Base-by-base conservation (phyloP, 805 yeast species). In the Saccharomycopsis malanga region DNA sequence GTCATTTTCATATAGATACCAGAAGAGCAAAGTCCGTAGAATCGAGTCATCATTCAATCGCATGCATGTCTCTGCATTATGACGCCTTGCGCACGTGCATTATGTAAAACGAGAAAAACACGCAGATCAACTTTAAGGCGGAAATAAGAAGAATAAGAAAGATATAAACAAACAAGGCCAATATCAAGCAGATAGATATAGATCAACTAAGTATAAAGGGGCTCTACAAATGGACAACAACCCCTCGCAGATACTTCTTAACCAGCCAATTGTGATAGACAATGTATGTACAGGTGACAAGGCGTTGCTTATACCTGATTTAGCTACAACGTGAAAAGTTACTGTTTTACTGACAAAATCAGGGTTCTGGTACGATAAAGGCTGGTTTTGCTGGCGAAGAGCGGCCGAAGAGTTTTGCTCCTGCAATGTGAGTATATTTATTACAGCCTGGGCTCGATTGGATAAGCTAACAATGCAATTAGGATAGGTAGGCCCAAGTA, bases 331-430 rank as follows among this genome's bases (percentile, higher is more conserved):
- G 30, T 27, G n/a, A n/a, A n/a, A n/a, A n/a, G n/a, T n/a, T n/a
- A n/a, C n/a, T n/a, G 30, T 27, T 9, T 12, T 27, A 27, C 7
- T 27, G 12, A 27, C 30, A 27, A 7, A 9, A 9, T 27, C 22
- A 67, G 70, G 96, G 98, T 5, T 82, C 95, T 2, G 95, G 95
- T 1, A 72, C 74, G 34, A 69, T 89, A 46, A 84, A 87, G 60
- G 86, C 94, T 1, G 97, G 98, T 1, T 86, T 89, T 63, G 95
- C 96, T 0, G 96, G 97, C 20, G 94, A 85, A 55, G 93, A 87
- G 42, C 74, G 70, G 54, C 98, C 98, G 2, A 74, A 77, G 56
- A 63, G 75, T 39, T 72, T 71, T 55, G 77, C 79, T 24, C 79
- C 88, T 2, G 67, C 87, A 20, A 64, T 81, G 61, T 67, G 55